A percentile compares a stretch with the other conserved stretches of the same genome.
Evolutionary conservation across 2,329 filamentous ascomycete genomes (phyloP).

Genomic region (Aspergillus quadricinctus): DNA sequence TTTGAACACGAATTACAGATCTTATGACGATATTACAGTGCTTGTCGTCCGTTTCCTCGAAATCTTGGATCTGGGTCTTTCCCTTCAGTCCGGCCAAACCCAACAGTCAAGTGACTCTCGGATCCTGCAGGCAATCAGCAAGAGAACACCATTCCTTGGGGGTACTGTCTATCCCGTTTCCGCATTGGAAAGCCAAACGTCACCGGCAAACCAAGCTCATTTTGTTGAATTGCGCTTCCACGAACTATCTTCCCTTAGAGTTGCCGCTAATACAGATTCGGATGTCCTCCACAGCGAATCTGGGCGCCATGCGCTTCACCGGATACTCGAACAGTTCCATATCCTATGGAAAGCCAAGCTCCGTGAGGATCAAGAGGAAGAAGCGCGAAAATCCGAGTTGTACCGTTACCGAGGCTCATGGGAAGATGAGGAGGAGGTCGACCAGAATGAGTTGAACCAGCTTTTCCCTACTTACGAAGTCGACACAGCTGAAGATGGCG

Average conservation of each 20-base stretch:
- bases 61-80: constrained; percentile 71
- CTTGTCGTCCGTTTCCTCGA: constrained; percentile 76
- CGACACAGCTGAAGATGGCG: constrained; percentile 39
- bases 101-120: constrained; percentile 12
- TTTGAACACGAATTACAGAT: constrained; percentile 64
- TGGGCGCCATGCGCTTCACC: constrained; percentile 55
- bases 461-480: constrained; percentile 77
- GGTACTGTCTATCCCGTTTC: constrained; percentile 20
- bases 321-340: constrained; percentile 69
- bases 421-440: constrained; percentile 70
- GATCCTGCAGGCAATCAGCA: constrained; percentile 27
- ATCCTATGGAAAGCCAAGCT: constrained; percentile 75
- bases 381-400: constrained; percentile 68
- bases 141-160: constrained; percentile 39
- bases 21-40: constrained; percentile 79
- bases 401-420: constrained; percentile 78
- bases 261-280: constrained; percentile 30
- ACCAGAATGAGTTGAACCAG: constrained; percentile 69
- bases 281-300: constrained; percentile 35
- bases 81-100: constrained; percentile 45
- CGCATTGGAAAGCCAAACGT: constrained; percentile 1
- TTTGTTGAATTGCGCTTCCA: constrained; percentile 35
- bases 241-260: constrained; percentile 32
- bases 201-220: constrained; percentile 18
- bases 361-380: constrained; percentile 68